Evolutionary conservation across 345 rosid genomes (phyloP).

Genomic region (Geranium rotundifolium): DNA sequence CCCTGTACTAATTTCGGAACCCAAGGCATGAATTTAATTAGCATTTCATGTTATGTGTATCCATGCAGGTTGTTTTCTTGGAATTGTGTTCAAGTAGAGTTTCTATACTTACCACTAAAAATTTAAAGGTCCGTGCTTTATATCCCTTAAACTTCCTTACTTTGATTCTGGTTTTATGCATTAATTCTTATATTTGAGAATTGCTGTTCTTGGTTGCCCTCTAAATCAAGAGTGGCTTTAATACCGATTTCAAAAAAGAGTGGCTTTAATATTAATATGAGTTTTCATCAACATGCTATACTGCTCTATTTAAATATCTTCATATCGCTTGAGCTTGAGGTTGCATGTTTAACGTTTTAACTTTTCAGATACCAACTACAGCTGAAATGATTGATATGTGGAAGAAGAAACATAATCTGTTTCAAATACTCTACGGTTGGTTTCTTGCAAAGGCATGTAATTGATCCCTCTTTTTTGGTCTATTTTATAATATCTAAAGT

Average conservation of each 20-base stretch:
- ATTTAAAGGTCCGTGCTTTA: constrained; percentile 46
- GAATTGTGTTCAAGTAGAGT: constrained; percentile 85
- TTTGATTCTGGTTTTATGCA: no score
- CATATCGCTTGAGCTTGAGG: no score
- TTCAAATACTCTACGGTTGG: constrained; percentile 89
- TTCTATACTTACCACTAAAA: constrained; percentile 67
- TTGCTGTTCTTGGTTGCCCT: not conserved
- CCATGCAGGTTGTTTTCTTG: constrained; percentile 74
- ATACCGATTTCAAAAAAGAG: no score
- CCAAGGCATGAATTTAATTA: no score
- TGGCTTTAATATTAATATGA: not conserved
- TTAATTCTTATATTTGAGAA: not conserved
- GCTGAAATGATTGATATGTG: constrained; percentile 87
- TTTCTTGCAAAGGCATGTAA: constrained; percentile 83
- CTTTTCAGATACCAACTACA: constrained; percentile 68
- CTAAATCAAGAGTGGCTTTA: not conserved
- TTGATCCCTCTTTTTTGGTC: not conserved
- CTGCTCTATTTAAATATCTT: not conserved
- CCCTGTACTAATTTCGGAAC: not conserved
- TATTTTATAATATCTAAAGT: not conserved
- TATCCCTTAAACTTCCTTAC: not conserved
- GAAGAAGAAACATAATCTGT: constrained; percentile 78
- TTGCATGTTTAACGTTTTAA: constrained; percentile 4
- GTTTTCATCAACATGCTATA: no score
- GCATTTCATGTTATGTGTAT: not conserved